Evolutionary conservation across 2,329 filamentous ascomycete genomes (phyloP).

Genomic region (Myriosclerotinia scirpicola): DNA sequence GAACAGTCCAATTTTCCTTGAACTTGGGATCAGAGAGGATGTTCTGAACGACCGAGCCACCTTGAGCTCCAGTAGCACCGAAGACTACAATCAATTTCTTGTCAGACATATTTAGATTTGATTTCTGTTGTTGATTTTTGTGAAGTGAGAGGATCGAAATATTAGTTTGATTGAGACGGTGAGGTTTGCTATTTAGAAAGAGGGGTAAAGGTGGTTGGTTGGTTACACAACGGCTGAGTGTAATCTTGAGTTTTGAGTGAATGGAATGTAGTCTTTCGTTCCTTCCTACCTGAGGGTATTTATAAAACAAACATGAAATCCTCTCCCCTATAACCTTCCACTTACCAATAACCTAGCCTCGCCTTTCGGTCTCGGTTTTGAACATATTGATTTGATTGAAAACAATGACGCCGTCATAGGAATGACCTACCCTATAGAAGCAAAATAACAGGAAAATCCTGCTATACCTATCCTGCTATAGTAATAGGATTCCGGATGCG

Average conservation of each 20-base stretch:
- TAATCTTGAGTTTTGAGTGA: background rate
- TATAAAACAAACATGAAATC: background rate
- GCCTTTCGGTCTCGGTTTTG: background rate
- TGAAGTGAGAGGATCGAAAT: background rate
- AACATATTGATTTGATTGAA: background rate
- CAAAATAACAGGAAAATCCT: too few relatives aligned
- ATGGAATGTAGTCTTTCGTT: background rate
- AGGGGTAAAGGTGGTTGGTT: background rate
- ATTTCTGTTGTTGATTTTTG: background rate
- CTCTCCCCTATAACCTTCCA: background rate
- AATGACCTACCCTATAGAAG: background rate
- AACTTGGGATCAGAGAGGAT: conserved; percentile 51
- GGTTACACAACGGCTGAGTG: conserved; percentile 4
- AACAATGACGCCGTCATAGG: background rate
- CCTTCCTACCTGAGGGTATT: background rate
- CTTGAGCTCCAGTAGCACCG: conserved; percentile 52
- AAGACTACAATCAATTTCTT: conserved; percentile 48
- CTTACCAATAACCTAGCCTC: background rate
- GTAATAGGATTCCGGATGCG: too few relatives aligned
- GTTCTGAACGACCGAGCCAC: conserved; percentile 52
- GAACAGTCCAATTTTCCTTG: conserved; percentile 46
- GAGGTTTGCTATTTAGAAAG: background rate
- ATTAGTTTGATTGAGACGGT: background rate
- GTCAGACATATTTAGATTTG: conserved; percentile 30
- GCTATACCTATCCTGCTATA: too few relatives aligned